Base-by-base conservation (phyloP, 768 basidiomycete genomes). In the Lentinula guzmanii region DNA sequence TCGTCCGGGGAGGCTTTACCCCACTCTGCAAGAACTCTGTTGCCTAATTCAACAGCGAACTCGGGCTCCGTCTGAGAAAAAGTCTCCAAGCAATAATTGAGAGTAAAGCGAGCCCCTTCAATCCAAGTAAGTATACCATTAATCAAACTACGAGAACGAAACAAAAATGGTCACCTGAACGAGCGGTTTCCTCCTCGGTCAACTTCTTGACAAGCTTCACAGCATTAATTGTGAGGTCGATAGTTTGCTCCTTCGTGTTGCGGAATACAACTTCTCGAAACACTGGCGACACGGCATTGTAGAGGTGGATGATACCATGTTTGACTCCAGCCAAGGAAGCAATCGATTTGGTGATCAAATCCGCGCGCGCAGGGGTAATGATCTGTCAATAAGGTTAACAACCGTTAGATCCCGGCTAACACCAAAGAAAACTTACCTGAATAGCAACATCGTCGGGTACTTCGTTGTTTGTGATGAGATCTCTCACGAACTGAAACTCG, bases 1-100 rank as follows among this genome's bases (percentile, higher is more conserved):
- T 84, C 80, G 55, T 82, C 76, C 16, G 80, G 80, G 0, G 78
- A 71, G 33, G 86, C 86, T 69, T 80, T 82, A 15, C 86, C 86
- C 91, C 91, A 93, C 10, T 84, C 81, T 35, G 73, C 75, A 70
- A 87, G 85, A 31, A 93, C 91, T 54, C 53, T 54, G n/a, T 54
- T 54, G 65, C 89, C 91, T 16, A 93, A 79, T 65, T 89, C 84
- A 28, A 93, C 78, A 6, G 89, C 86, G 69, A 91, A 93, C 41
- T 87, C 89, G 34, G 88, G 80, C 71, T 93, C 91, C 45, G 91
- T 92, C 71, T 93, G 91, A 3, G 89, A 84, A 76, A 93, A 93
- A 1, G 87, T 89, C 75, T 93, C 91, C 39, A 91, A 88, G 66
- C 90, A 92, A 74, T 93, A 93, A 72, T 93, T 90, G 69, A 86